Conservation (phyloP, 345 rosid genomes). For the Turritis glabra region DNA sequence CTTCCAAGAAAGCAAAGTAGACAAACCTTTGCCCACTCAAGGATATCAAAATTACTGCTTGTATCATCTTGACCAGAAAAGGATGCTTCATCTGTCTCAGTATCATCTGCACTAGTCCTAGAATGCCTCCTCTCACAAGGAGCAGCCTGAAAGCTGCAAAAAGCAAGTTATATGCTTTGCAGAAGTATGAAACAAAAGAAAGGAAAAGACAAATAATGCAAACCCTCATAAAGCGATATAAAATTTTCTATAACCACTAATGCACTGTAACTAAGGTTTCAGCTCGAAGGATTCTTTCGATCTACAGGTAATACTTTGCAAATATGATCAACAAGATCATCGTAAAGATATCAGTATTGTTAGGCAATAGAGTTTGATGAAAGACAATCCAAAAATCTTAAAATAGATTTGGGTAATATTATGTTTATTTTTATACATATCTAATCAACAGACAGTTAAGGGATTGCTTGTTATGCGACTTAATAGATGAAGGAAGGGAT, state of each 20-base stretch:
- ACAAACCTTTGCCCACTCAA: conserved; percentile 94
- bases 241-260: neutral
- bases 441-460: neutral
- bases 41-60: conserved; percentile 64
- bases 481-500: conserved; percentile 5
- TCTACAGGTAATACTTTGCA: neutral
- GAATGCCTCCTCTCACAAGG: conserved; percentile 68
- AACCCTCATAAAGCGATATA: neutral
- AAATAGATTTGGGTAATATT: neutral
- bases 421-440: neutral
- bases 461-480: neutral
- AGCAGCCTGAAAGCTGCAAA: conserved; percentile 73
- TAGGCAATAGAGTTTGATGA: neutral
- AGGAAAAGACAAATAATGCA: neutral
- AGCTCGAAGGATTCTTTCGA: neutral
- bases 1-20: conserved; percentile 15
- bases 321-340: neutral
- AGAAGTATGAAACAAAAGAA: neutral
- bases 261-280: neutral
- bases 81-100: conserved; percentile 81
- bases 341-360: neutral
- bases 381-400: neutral
- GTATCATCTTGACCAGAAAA: conserved; percentile 85
- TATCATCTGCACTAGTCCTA: conserved; percentile 68
- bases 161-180: conserved; percentile 14